Base-by-base conservation (phyloP, 371 early-diverging fungal species). In the Aphelidium insulamus region DNA sequence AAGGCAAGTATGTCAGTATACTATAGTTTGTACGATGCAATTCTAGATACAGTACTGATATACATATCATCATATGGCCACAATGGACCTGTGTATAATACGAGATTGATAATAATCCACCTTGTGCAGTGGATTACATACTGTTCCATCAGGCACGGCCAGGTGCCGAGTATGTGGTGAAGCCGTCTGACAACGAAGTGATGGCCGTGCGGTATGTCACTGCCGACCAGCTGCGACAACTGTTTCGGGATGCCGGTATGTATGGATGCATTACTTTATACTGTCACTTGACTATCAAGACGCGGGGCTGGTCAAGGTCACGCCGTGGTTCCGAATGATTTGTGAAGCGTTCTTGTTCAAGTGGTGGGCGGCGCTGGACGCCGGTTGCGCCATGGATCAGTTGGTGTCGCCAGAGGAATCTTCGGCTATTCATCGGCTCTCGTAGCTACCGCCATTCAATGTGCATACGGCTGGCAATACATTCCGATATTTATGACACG, bases 271-370 rank as follows among this genome's bases (percentile, higher is more conserved):
- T 31, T 15, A 10, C n/a, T 25, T 28, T 11, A 2, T 29, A n/a
- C 19, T 26, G 21, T 32, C 33, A 8, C 27, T n/a, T 21, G 32
- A 15, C 17, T 38, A 67, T 60, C 48, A 44, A 57, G 14, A 67
- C 52, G 26, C 30, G 18, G 34, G 30, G 19, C 52, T 53, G 4
- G 44, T 63, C 21, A 35, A 45, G 31, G 57, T 90, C 44, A 94
- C 95, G 8, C 95, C 95, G 30, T 94, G 95, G 95, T 94, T 94
- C 51, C 67, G 67, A 41, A 54, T 91, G 30, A 91, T 94, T 42
- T 81, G 74, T 41, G 68, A 80, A 14, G 67, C 66, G 40, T 85
- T 86, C 49, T 50, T 94, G 46, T 88, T 78, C 56, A 66, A 70
- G 38, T 94, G 95, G 95, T 94, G 95, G 95, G 62, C 62, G 41